These are phyloP conservation scores for Lepidium sativum DNA, from an alignment of 345 rosid genomes.

Conservation along the genomic window DNA sequence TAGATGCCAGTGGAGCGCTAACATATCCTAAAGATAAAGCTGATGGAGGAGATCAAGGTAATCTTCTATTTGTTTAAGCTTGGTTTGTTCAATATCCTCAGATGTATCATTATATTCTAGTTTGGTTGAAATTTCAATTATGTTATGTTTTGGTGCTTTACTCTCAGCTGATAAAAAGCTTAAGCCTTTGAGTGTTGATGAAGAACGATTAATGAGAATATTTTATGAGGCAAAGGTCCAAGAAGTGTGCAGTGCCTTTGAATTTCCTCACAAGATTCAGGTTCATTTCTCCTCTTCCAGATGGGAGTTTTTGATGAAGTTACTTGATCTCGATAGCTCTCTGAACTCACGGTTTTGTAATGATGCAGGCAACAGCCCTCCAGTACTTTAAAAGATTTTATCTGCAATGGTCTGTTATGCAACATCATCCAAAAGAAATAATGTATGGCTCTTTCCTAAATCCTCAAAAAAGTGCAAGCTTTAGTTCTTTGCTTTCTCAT, in stretches of 20 bases:
- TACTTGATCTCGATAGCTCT: background rate
- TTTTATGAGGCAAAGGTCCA: slow-evolving; percentile 85
- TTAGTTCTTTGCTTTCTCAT: too few species aligned
- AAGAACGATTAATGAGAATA: slow-evolving; percentile 82
- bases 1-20: slow-evolving; percentile 75
- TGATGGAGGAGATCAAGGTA: slow-evolving; percentile 47
- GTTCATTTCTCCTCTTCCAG: slow-evolving; percentile 23
- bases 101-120: background rate
- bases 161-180: slow-evolving; percentile 60
- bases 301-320: background rate
- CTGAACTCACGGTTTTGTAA: background rate
- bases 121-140: background rate
- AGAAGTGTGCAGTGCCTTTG: slow-evolving; percentile 94
- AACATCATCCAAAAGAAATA: slow-evolving; percentile 89
- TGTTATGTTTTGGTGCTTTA: background rate
- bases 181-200: slow-evolving; percentile 75
- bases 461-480: too few species aligned
- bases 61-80: background rate
- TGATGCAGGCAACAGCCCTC: slow-evolving; percentile 85
- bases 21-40: slow-evolving; percentile 57
- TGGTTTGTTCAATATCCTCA: background rate
- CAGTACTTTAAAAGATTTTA: slow-evolving; percentile 93
- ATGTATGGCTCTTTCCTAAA: slow-evolving; percentile 43
- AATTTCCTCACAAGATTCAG: slow-evolving; percentile 97
- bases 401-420: slow-evolving; percentile 98